A percentile compares a stretch with the other conserved stretches of the same genome.
phyloP scores from a whole-genome alignment of 306 rosid species.

The Trichosanthes truncata region DNA sequence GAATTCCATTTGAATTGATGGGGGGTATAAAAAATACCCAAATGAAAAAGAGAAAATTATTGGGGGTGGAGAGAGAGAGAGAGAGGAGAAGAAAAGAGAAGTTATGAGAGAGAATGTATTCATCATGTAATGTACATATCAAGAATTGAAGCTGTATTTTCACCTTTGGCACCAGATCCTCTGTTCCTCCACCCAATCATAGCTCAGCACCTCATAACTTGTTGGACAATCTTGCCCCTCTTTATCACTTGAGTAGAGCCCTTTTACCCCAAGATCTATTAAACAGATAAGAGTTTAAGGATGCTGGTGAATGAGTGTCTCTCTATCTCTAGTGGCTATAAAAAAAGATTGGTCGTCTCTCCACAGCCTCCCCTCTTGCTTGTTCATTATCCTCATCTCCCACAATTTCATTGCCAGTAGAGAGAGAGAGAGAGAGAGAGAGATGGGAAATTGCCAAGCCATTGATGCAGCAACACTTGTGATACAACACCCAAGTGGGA shows the following conservation, averaged over 20 bases:
- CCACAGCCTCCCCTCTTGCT: slow-evolving; percentile 8
- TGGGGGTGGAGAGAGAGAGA: background rate
- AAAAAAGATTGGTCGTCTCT: slow-evolving; percentile 8
- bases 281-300: slow-evolving; percentile 8
- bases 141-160: slow-evolving; percentile 8
- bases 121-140: slow-evolving; percentile 9
- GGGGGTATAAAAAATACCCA: slow-evolving; percentile 1
- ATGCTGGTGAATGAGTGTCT: slow-evolving; percentile 8
- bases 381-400: slow-evolving; percentile 8
- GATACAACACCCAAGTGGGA: slow-evolving; percentile 82
- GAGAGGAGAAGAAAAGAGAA: background rate
- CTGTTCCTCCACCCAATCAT: slow-evolving; percentile 17
- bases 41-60: slow-evolving; percentile 3
- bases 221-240: slow-evolving; percentile 14
- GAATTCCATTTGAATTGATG: slow-evolving; percentile 5
- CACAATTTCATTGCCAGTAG: slow-evolving; percentile 1
- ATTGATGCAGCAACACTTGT: slow-evolving; percentile 85
- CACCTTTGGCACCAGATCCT: slow-evolving; percentile 13
- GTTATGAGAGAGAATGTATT: slow-evolving; percentile 8
- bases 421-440: slow-evolving; percentile 7
- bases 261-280: background rate
- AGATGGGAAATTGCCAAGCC: slow-evolving; percentile 98
- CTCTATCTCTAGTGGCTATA: slow-evolving; percentile 8
- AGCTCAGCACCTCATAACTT: slow-evolving; percentile 6
- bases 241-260: background rate